Conservation (phyloP, 208 protist species). For the Dictyostelium gargantuum region DNA sequence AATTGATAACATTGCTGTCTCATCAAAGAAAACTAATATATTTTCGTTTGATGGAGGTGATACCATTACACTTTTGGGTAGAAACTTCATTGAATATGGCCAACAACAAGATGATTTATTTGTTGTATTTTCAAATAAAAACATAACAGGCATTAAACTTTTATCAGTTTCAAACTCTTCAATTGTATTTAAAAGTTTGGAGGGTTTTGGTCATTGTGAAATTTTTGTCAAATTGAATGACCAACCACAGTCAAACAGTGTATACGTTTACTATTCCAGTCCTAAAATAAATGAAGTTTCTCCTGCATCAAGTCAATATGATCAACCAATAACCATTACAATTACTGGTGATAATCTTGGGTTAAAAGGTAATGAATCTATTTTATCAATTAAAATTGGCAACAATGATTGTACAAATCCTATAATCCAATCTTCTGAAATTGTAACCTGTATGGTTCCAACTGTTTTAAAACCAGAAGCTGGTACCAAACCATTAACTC, state of each 20-base stretch:
- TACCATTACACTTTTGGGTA: background rate
- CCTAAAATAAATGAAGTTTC: background rate
- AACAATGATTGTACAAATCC: background rate
- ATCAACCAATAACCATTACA: background rate
- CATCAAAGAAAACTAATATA: no score
- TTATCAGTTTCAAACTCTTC: background rate
- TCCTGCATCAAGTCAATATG: background rate
- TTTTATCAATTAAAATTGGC: background rate
- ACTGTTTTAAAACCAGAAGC: background rate
- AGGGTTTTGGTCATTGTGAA: background rate
- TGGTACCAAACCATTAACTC: background rate
- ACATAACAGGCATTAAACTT: no score
- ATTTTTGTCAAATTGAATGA: background rate
- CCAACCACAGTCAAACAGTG: background rate
- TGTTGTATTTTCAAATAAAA: background rate
- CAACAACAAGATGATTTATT: background rate
- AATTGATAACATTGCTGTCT: background rate
- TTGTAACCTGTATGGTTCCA: background rate
- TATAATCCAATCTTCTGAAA: background rate
- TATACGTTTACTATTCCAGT: background rate
- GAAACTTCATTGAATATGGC: background rate
- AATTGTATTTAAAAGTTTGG: background rate
- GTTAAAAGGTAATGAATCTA: background rate
- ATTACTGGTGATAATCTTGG: background rate
- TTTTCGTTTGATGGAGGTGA: background rate